Conservation (phyloP, 192 early-diverging fungal species). For the Geranomyces variabilis region DNA sequence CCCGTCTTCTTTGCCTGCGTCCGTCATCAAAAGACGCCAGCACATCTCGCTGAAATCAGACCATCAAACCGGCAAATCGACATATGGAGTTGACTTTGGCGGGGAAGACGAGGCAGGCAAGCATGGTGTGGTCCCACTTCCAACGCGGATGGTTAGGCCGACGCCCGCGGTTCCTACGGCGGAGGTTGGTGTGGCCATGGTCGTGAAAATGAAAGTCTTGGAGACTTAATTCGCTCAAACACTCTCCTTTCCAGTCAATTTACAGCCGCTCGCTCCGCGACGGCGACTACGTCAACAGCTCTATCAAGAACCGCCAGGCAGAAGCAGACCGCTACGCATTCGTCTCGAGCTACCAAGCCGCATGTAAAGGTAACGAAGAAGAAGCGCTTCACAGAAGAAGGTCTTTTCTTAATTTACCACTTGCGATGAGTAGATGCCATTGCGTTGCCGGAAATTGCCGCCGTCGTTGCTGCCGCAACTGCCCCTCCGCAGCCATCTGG, state of each 20-base stretch:
- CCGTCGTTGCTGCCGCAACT: not conserved
- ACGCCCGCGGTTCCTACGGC: too few relatives aligned
- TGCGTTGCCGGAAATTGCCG: slow-evolving; percentile 8
- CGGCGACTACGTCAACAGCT: not conserved
- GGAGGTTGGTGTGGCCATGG: too few relatives aligned
- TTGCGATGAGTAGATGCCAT: not conserved
- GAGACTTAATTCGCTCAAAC: too few relatives aligned
- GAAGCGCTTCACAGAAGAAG: too few relatives aligned
- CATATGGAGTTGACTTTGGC: not conserved
- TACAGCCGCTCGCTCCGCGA: slow-evolving; percentile 14
- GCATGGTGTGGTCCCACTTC: too few relatives aligned
- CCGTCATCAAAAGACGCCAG: not conserved
- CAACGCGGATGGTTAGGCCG: too few relatives aligned
- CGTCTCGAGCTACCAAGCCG: slow-evolving; percentile 15
- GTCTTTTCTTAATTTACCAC: too few relatives aligned
- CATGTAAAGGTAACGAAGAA: slow-evolving; percentile 8
- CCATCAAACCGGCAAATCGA: slow-evolving; percentile 3
- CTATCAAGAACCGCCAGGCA: not conserved
- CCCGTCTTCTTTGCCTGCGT: too few relatives aligned
- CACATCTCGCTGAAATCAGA: not conserved
- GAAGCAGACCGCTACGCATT: not conserved
- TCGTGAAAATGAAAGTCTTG: too few relatives aligned
- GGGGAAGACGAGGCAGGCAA: not conserved
- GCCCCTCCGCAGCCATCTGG: not conserved
- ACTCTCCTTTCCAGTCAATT: not conserved